phyloP scores from a whole-genome alignment of 768 basidiomycete species.

The Pisolithus tinctorius region DNA sequence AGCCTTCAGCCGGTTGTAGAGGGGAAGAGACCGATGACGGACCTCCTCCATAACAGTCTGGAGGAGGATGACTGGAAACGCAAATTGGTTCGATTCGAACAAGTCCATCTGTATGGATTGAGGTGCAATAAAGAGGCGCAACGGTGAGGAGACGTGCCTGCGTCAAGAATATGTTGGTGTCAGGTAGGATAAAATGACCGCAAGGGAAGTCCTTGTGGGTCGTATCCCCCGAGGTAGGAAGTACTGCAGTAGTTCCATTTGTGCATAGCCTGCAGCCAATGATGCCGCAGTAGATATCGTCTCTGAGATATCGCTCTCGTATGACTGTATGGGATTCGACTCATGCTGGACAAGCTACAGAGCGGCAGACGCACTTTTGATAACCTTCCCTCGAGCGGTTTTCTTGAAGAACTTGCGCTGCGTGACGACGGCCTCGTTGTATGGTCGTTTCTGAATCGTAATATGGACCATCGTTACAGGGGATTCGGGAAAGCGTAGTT shows the following conservation, averaged over 20 bases:
- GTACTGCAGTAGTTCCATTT: conserved; percentile 30
- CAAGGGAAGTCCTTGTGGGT: conserved; percentile 49
- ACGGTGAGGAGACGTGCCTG: conserved; percentile 46
- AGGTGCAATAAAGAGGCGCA: neutral
- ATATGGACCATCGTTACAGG: conserved; percentile 44
- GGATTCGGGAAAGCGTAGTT: too few relatives aligned
- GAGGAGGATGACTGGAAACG: conserved; percentile 77
- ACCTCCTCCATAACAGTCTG: conserved; percentile 98
- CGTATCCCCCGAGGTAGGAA: conserved; percentile 55
- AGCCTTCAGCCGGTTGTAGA: conserved; percentile 88
- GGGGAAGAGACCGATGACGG: conserved; percentile 84
- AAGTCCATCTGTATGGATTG: conserved; percentile 74
- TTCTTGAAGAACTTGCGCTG: conserved; percentile 96
- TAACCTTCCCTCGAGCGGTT: conserved; percentile 87
- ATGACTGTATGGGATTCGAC: conserved; percentile 47
- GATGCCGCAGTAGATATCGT: conserved; percentile 87
- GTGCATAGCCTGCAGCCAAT: conserved; percentile 59
- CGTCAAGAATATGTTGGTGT: conserved; percentile 91
- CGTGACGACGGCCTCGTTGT: conserved; percentile 64
- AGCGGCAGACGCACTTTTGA: conserved; percentile 59
- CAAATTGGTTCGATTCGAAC: conserved; percentile 70
- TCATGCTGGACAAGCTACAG: neutral
- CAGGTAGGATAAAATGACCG: conserved; percentile 83
- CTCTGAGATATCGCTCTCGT: conserved; percentile 88
- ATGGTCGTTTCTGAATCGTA: conserved; percentile 64